phyloP scores from a whole-genome alignment of 306 rosid genomes.

The Acacia crassicarpa region DNA sequence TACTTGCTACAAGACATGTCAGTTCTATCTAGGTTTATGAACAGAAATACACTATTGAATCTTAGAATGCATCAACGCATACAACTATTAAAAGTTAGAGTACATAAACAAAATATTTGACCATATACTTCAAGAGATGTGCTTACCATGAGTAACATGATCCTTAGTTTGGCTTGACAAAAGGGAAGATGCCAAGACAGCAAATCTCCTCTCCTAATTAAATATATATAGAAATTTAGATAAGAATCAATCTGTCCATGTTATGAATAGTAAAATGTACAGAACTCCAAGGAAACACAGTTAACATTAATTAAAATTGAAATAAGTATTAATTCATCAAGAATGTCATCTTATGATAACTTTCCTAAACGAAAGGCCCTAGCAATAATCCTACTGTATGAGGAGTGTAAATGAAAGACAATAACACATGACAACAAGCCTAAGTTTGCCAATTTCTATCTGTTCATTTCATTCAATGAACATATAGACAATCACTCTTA shows the following conservation, averaged over 20 bases:
- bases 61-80: constrained; percentile 7
- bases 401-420: neutral
- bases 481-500: neutral
- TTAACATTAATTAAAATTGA: neutral
- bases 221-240: neutral
- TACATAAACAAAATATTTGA: neutral
- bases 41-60: neutral
- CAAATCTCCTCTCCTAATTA: constrained; percentile 82
- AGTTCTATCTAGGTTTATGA: neutral
- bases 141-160: constrained; percentile 74
- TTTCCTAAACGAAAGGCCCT: neutral
- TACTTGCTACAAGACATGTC: constrained; percentile 7
- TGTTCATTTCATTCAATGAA: neutral
- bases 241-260: constrained; percentile 13
- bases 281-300: neutral
- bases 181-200: constrained; percentile 82
- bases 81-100: constrained; percentile 8
- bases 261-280: constrained; percentile 15
- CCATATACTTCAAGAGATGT: constrained; percentile 22
- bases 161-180: constrained; percentile 97
- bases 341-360: constrained; percentile 6
- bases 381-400: neutral
- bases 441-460: constrained; percentile 6
- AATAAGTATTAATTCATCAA: neutral
- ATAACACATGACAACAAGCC: neutral